Percentiles rank a stretch among this genome's conserved stretches.
phyloP scores from a whole-genome alignment of 176 grass and related monocot species.

The Elaeis guineensis region DNA sequence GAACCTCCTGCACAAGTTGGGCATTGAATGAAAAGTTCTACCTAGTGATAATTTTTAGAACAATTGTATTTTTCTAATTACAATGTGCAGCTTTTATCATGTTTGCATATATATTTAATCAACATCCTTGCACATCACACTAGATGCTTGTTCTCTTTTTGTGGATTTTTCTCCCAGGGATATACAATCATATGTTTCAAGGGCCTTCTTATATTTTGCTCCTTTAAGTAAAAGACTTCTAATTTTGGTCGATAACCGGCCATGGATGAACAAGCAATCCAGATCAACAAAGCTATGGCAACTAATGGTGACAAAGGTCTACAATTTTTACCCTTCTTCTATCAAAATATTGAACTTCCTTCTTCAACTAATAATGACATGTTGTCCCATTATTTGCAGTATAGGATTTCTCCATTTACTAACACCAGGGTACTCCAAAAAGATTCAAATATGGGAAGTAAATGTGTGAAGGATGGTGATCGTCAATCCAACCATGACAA shows the following conservation, averaged over 20 bases:
- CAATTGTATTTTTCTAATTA: too few relatives aligned
- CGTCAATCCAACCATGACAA: conserved; percentile 7
- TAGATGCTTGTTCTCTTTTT: too few relatives aligned
- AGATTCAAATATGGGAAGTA: conserved; percentile 3
- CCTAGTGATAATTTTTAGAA: too few relatives aligned
- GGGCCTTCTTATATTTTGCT: conserved; percentile 63
- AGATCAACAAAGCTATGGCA: conserved; percentile 74
- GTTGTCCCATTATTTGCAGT: conserved; percentile 36
- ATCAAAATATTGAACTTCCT: too few relatives aligned
- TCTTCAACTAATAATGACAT: not conserved
- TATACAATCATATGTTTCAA: conserved; percentile 73
- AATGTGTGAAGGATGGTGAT: not conserved
- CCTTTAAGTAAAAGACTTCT: conserved; percentile 71
- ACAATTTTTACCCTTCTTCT: not conserved
- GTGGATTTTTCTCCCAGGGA: conserved; percentile 38
- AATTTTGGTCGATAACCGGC: conserved; percentile 87
- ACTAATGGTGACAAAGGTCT: conserved; percentile 88
- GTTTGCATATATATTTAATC: too few relatives aligned
- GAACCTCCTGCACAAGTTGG: too few relatives aligned
- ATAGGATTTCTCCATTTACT: conserved; percentile 84
- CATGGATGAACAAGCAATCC: conserved; percentile 63
- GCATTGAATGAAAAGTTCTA: too few relatives aligned
- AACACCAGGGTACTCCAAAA: conserved; percentile 34
- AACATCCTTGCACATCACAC: too few relatives aligned
- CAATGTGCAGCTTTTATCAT: too few relatives aligned